Evolutionary conservation across 2,329 filamentous ascomycete genomes (phyloP), one percentile per base, ranked within the genome.

Genomic region (Paracorniculantispora psalliotae): DNA sequence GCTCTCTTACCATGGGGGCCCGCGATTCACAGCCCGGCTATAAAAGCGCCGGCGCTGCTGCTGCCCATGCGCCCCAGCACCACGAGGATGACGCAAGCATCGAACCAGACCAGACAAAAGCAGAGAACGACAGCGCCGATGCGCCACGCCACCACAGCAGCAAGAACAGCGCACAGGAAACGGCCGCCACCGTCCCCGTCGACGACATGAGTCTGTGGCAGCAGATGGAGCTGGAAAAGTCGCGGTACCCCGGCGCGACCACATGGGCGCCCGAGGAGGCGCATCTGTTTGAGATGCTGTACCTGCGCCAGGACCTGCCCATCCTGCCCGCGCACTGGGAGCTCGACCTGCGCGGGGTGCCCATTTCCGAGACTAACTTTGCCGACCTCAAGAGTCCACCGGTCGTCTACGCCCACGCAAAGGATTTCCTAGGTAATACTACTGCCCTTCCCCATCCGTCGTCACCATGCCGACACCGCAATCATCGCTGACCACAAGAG

Each of bases 191-290:
- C 30, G 17, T n/a, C 12, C 3, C 26, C 25, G 60, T 78, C 19
- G 67, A 75, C 54, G 68, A 74, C 53, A 67, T 71, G 25, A 69
- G 55, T 25, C 17, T 52, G 1, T 19, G 41, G 49, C 67, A 71
- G 10, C 72, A 79, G 59, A 76, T 82, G 67, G 73, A 78, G 62
- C 65, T 68, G 44, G 76, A 81, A 64, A 79, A 75, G 67, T 58
- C 64, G 28, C 64, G 69, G 1, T 78, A 75, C 55, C 74, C 74
- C 0, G 73, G 74, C 25, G 73, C 79, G 43, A 75, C 74, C 48
- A 71, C 75, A 57, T 84, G 82, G 80, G 74, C 82, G 28, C 69
- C 73, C 10, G 77, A 77, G n/a, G 82, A 83, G 63, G 74, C 76
- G 30, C 67, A 64, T 2, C 69, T 78, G 33, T 78, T 77, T 57